Percentiles rank a stretch among this genome's conserved stretches.
Conservation (phyloP, 306 rosid species). For the Trifolium subterraneum region DNA sequence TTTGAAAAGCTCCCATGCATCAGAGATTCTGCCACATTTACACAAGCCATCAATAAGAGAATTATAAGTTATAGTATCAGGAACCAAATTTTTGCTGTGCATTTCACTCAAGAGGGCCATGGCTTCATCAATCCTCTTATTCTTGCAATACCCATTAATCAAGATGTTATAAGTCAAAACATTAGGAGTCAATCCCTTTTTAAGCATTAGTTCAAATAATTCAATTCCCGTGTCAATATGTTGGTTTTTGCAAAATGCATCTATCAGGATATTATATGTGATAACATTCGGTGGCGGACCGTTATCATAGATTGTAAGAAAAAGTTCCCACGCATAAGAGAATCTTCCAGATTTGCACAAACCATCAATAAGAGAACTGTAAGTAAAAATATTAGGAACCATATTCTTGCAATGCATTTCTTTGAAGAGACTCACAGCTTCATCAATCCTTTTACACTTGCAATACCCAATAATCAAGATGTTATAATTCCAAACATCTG, state of each 20-base stretch:
- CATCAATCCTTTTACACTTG: constrained; percentile 39
- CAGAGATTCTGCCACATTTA: constrained; percentile 36
- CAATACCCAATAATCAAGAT: constrained; percentile 50
- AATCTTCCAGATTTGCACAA: constrained; percentile 44
- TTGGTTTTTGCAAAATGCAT: constrained; percentile 43
- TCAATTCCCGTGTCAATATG: constrained; percentile 23
- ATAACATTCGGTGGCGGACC: constrained; percentile 44
- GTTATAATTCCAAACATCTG: constrained; percentile 44
- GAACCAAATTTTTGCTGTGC: constrained; percentile 38
- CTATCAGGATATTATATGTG: constrained; percentile 43
- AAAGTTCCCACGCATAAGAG: constrained; percentile 24
- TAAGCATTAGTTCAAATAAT: constrained; percentile 40
- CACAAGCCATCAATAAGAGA: constrained; percentile 41
- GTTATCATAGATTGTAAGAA: constrained; percentile 30
- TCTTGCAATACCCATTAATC: constrained; percentile 46
- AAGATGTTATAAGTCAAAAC: constrained; percentile 38
- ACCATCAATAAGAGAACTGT: constrained; percentile 47
- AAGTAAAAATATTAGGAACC: constrained; percentile 36
- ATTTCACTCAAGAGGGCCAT: constrained; percentile 37
- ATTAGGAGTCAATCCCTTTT: constrained; percentile 41
- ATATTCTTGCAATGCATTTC: constrained; percentile 25
- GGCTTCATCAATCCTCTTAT: constrained; percentile 42
- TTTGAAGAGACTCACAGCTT: constrained; percentile 43
- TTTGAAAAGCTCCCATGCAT: constrained; percentile 46
- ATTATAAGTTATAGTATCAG: constrained; percentile 42